Conservation (phyloP, 495 filamentous ascomycete genomes). For the Parathielavia hyrcaniae region DNA sequence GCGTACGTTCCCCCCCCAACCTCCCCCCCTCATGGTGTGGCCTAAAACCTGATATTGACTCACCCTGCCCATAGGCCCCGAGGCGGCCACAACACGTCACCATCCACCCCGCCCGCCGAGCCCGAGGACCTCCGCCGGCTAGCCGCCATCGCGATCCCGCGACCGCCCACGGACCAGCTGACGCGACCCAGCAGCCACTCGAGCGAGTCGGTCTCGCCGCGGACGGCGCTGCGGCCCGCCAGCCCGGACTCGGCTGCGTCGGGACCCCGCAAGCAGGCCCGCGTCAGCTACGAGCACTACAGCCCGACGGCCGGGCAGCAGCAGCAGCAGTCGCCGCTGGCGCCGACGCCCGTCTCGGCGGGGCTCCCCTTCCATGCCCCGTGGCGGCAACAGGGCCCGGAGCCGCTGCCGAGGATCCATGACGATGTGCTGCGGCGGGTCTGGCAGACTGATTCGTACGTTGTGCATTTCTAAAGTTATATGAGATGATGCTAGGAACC, state of each 20-base stretch:
- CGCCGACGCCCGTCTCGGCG: constrained; percentile 32
- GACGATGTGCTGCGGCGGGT: constrained; percentile 48
- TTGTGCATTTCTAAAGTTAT: constrained; percentile 30
- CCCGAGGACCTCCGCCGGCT: constrained; percentile 41
- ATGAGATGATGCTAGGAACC: constrained; percentile 24
- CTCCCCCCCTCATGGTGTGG: background rate
- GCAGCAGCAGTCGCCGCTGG: constrained; percentile 31
- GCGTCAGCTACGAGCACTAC: constrained; percentile 40
- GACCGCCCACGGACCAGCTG: background rate
- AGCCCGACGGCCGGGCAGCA: constrained; percentile 27
- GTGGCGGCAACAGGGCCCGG: constrained; percentile 42
- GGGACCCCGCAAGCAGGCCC: constrained; percentile 38
- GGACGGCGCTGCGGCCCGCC: constrained; percentile 28
- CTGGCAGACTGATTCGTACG: constrained; percentile 61
- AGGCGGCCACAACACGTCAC: constrained; percentile 40
- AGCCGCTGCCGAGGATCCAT: constrained; percentile 37
- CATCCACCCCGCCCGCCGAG: constrained; percentile 44
- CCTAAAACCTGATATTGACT: background rate
- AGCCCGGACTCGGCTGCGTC: constrained; percentile 29
- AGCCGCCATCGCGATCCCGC: constrained; percentile 9
- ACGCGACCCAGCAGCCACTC: constrained; percentile 37
- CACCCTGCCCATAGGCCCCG: constrained; percentile 34
- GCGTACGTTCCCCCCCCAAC: constrained; percentile 56
- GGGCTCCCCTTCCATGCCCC: constrained; percentile 21
- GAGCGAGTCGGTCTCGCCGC: constrained; percentile 42